Conservation (phyloP, 306 rosid genomes). For the Glycine tomentella region DNA sequence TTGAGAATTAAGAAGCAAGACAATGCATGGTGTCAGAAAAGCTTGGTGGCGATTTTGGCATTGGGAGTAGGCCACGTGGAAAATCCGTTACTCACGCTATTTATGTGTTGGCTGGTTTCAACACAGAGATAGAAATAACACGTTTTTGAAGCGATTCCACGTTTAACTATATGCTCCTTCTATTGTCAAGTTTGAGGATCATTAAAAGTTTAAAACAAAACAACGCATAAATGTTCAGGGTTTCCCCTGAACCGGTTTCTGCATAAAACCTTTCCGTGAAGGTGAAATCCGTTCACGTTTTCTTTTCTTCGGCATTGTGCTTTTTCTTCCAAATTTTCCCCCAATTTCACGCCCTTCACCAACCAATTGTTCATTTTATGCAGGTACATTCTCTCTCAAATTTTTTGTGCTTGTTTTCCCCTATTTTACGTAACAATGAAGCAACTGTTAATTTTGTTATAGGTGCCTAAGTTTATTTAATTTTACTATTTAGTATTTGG, state of each 20-base stretch:
- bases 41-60: no score
- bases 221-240: constrained; percentile 35
- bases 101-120: no score
- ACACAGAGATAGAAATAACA: no score
- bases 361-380: constrained; percentile 35
- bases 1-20: no score
- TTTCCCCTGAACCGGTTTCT: constrained; percentile 42
- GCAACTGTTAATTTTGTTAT: neutral
- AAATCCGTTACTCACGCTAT: no score
- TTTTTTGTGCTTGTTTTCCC: neutral
- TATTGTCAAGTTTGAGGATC: neutral
- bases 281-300: constrained; percentile 28
- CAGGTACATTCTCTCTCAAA: constrained; percentile 44
- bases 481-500: constrained; percentile 6
- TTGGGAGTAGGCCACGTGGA: no score
- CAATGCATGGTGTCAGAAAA: no score
- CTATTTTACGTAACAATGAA: constrained; percentile 5
- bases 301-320: constrained; percentile 26
- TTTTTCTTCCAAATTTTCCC: constrained; percentile 9
- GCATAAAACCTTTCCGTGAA: constrained; percentile 38
- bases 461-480: neutral
- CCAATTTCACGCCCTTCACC: neutral
- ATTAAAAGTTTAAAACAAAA: neutral
- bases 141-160: neutral
- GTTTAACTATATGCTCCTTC: neutral